phyloP scores from a whole-genome alignment of 2,329 filamentous ascomycete species.

The Sclerotinia nivalis region DNA sequence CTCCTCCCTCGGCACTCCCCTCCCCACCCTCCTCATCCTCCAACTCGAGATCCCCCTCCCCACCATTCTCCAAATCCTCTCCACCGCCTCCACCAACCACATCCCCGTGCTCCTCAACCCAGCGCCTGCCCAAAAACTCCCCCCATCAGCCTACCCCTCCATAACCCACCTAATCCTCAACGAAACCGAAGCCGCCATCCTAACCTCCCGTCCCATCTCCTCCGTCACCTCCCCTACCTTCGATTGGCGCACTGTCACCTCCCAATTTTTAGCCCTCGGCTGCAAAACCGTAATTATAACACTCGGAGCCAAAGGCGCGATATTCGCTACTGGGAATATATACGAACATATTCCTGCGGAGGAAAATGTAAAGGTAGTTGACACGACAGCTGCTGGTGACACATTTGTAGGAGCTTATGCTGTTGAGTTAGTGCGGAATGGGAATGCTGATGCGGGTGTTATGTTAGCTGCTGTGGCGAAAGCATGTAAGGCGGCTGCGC shows the following conservation, averaged over 20 bases:
- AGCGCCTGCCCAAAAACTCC: conserved; percentile 72
- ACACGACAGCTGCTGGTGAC: conserved; percentile 92
- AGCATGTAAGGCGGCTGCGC: conserved; percentile 63
- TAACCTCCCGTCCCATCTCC: conserved; percentile 54
- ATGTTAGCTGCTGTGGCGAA: conserved; percentile 51
- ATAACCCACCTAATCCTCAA: conserved; percentile 85
- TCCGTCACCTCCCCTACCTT: conserved; percentile 50
- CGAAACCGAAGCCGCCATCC: conserved; percentile 80
- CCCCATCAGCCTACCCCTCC: conserved; percentile 62
- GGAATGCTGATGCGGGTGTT: conserved; percentile 43
- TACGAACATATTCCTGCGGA: conserved; percentile 61
- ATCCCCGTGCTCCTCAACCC: conserved; percentile 80
- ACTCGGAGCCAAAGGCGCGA: conserved; percentile 77
- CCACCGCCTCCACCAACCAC: conserved; percentile 48
- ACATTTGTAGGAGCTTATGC: conserved; percentile 92
- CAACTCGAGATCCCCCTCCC: conserved; percentile 75
- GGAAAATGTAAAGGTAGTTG: conserved; percentile 72
- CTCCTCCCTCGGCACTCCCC: conserved; percentile 43
- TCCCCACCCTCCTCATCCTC: conserved; percentile 67
- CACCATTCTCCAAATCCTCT: conserved; percentile 63
- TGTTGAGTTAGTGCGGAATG: conserved; percentile 61
- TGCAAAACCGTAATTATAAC: conserved; percentile 81
- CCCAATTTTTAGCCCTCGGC: conserved; percentile 65
- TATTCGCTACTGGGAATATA: conserved; percentile 53
- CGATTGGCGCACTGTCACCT: conserved; percentile 48